Percentiles rank a stretch among this genome's conserved stretches.
These are phyloP conservation scores for Mycocentrospora acerina DNA, from an alignment of 2,329 filamentous ascomycete genomes.

Conservation along the genomic window DNA sequence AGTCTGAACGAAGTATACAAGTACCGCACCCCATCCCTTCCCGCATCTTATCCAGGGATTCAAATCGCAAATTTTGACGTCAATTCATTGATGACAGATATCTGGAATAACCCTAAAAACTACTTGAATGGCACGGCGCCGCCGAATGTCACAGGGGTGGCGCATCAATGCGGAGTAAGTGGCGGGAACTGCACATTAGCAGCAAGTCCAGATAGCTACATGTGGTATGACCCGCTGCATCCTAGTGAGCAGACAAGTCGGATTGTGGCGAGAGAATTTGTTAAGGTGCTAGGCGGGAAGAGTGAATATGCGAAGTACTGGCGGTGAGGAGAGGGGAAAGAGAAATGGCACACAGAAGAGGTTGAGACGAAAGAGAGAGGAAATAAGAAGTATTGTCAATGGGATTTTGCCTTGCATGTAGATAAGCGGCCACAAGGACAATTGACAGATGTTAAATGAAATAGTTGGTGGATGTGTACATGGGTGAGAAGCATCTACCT, in stretches of 20 bases:
- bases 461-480: no score
- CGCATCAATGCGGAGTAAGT: conserved; percentile 54
- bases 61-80: conserved; percentile 68
- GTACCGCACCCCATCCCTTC: conserved; percentile 52
- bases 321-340: no score
- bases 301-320: conserved; percentile 52
- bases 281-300: conserved; percentile 54
- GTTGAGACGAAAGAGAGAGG: no score
- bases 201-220: conserved; percentile 56
- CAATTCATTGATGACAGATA: conserved; percentile 62
- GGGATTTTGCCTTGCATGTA: no score
- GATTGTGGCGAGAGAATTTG: conserved; percentile 59
- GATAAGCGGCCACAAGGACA: no score
- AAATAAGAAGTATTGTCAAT: no score
- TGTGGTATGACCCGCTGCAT: conserved; percentile 77
- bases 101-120: conserved; percentile 59
- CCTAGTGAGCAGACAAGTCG: conserved; percentile 65
- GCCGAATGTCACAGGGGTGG: conserved; percentile 62
- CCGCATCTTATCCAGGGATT: conserved; percentile 54
- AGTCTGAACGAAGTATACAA: conserved; percentile 55
- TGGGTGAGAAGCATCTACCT: no score
- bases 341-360: no score
- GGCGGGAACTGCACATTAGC: conserved; percentile 41
- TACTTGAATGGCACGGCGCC: conserved; percentile 66
- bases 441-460: no score